Evolutionary conservation across 345 rosid species (phyloP).

Genomic region (Excoecaria cochinchinensis): DNA sequence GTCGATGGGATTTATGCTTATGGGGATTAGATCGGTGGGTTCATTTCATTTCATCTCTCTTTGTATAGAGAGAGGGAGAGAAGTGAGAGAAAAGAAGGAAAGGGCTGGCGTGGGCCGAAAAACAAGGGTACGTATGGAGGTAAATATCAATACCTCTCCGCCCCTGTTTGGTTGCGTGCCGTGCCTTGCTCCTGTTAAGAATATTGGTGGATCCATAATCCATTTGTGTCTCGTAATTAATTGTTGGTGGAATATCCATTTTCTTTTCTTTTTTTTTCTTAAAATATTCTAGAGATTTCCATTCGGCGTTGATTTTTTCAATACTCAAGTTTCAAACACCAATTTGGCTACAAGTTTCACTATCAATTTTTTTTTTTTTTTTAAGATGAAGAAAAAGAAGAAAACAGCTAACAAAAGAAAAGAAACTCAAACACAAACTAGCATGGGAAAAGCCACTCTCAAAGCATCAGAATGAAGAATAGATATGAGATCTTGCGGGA

Average conservation of each 20-base stretch:
- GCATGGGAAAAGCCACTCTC: no score
- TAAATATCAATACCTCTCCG: not conserved
- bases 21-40: not conserved
- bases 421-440: no score
- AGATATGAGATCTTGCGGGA: no score
- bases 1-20: not conserved
- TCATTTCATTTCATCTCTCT: not conserved
- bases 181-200: not conserved
- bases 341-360: no score
- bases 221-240: no score
- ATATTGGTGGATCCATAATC: no score
- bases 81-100: not conserved
- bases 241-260: not conserved
- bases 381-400: no score
- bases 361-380: no score
- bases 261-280: not conserved
- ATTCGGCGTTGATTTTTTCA: not conserved
- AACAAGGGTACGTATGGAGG: not conserved
- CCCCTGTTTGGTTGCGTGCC: constrained; percentile 4
- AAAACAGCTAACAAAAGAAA: no score
- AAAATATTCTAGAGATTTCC: not conserved
- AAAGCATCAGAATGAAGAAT: no score
- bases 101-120: constrained; percentile 9
- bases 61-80: not conserved
- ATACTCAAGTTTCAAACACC: not conserved